Percentiles rank a stretch among this genome's conserved stretches.
Conservation (phyloP, 768 basidiomycete species). For the Lenzites betulinus region DNA sequence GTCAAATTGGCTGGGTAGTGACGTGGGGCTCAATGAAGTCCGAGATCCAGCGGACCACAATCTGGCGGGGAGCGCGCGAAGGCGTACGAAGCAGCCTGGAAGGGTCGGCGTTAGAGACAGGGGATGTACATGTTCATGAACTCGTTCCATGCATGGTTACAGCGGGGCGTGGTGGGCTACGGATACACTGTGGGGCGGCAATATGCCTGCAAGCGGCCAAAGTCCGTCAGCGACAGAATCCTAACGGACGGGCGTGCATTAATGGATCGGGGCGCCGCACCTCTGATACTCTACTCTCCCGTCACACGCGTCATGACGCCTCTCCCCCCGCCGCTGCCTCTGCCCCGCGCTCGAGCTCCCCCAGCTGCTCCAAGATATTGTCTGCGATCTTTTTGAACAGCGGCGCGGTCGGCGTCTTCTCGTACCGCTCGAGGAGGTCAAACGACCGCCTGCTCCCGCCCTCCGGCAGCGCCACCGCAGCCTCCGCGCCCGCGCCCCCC, state of each 20-base stretch:
- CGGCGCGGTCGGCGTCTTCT: conserved; percentile 65
- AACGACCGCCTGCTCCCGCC: conserved; percentile 39
- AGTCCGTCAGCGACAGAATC: background rate
- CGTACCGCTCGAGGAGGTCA: conserved; percentile 61
- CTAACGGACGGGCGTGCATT: background rate
- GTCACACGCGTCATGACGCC: background rate
- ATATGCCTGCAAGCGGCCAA: conserved; percentile 1
- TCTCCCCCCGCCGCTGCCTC: background rate
- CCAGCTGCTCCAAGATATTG: conserved; percentile 40
- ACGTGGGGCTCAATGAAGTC: background rate
- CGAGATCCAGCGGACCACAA: conserved; percentile 6
- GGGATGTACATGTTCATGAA: too few relatives aligned
- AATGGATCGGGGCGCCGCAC: conserved; percentile 6
- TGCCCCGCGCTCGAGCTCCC: background rate
- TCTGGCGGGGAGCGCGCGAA: background rate
- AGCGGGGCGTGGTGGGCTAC: conserved; percentile 1
- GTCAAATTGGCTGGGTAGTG: conserved; percentile 9
- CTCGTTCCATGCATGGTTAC: conserved; percentile 12
- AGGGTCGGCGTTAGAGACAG: conserved; percentile 1
- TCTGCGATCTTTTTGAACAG: conserved; percentile 65
- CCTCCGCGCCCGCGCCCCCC: conserved; percentile 30
- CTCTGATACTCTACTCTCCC: background rate
- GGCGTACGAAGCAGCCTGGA: conserved; percentile 1
- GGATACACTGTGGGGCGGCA: conserved; percentile 7
- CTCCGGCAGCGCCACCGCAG: conserved; percentile 41